phyloP scores from a whole-genome alignment of 176 grass and related monocot species.

The Eleusine indica region DNA sequence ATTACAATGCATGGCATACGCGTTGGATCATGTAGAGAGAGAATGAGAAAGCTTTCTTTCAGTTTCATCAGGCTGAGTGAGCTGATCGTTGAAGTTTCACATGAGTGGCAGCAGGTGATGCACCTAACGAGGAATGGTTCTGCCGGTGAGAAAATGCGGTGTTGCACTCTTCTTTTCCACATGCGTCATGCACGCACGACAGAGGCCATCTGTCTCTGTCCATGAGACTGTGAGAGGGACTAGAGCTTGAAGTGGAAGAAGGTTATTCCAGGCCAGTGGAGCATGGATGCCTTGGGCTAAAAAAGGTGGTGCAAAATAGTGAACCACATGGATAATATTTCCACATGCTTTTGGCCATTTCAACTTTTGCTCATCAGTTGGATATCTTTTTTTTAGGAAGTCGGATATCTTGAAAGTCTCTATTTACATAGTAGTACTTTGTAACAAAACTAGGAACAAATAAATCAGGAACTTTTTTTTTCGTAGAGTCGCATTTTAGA shows the following conservation, averaged over 20 bases:
- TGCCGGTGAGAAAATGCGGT: neutral
- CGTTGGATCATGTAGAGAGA: constrained; percentile 15
- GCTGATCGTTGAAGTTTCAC: constrained; percentile 32
- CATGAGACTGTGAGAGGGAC: constrained; percentile 58
- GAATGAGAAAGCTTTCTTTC: neutral
- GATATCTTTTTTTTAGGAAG: no score
- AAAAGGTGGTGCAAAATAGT: constrained; percentile 31
- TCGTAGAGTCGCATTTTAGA: neutral
- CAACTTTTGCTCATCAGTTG: neutral
- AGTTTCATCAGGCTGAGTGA: constrained; percentile 15
- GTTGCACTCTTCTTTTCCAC: constrained; percentile 41
- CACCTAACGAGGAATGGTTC: constrained; percentile 14
- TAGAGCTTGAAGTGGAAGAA: constrained; percentile 47
- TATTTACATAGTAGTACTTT: neutral
- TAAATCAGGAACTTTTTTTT: neutral
- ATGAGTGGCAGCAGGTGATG: constrained; percentile 34
- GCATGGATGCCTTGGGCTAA: constrained; percentile 43
- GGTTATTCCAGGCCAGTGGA: constrained; percentile 35
- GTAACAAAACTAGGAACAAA: neutral
- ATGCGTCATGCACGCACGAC: constrained; percentile 36
- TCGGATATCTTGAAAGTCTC: neutral
- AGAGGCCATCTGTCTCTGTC: constrained; percentile 41
- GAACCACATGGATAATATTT: constrained; percentile 12
- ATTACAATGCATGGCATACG: neutral
- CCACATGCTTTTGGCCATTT: neutral